Conservation (phyloP, 257 asterid genomes). For the Solanum sejunctum region DNA sequence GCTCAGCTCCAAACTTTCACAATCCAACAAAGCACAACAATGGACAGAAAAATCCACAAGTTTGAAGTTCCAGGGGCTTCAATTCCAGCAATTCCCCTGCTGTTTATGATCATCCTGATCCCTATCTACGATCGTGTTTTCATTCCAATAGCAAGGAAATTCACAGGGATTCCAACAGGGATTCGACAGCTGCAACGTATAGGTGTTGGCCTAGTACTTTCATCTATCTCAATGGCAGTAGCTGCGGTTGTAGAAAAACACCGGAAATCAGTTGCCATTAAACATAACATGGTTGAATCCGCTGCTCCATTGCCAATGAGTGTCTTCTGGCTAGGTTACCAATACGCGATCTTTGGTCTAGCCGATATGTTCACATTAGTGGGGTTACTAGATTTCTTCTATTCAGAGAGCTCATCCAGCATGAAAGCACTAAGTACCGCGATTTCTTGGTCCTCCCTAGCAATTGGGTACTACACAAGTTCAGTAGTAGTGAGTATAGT, state of each 20-base stretch:
- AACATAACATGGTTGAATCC: conserved; percentile 43
- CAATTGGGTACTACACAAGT: conserved; percentile 55
- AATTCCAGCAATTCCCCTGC: conserved; percentile 49
- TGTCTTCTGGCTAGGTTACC: conserved; percentile 61
- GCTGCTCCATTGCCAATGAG: conserved; percentile 41
- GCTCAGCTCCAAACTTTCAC: conserved; percentile 83
- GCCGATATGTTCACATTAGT: conserved; percentile 68
- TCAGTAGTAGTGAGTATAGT: conserved; percentile 51
- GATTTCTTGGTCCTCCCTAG: conserved; percentile 59
- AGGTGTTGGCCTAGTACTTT: conserved; percentile 52
- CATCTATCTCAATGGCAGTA: conserved; percentile 52
- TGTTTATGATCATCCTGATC: conserved; percentile 39
- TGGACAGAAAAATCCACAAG: conserved; percentile 39
- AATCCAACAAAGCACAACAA: conserved; percentile 62
- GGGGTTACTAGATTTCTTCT: conserved; percentile 60
- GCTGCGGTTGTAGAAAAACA: conserved; percentile 46
- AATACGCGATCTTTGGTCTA: conserved; percentile 47
- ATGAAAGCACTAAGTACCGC: conserved; percentile 63
- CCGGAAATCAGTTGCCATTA: conserved; percentile 31
- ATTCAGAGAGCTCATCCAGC: conserved; percentile 51
- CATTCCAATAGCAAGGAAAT: conserved; percentile 34
- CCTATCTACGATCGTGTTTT: conserved; percentile 48
- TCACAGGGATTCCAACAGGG: conserved; percentile 66
- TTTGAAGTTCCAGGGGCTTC: conserved; percentile 63
- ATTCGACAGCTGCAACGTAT: conserved; percentile 62